Evolutionary conservation across 2,329 filamentous ascomycete genomes (phyloP).

Genomic region (Neofusicoccum kwambonambiense): DNA sequence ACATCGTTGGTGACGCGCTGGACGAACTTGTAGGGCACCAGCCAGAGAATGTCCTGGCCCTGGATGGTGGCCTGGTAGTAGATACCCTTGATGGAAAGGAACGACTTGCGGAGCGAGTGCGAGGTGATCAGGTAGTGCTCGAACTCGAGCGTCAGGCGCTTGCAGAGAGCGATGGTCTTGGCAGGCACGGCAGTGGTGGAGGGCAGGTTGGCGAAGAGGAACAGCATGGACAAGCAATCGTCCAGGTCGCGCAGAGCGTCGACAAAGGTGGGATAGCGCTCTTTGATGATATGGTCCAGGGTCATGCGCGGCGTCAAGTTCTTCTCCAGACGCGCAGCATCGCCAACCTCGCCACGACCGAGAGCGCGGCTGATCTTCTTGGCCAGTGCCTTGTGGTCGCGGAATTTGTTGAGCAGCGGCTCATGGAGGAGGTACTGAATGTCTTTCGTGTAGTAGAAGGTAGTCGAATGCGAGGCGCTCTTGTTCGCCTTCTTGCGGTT

Average conservation of each 20-base stretch:
- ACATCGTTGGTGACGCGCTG: slow-evolving; percentile 91
- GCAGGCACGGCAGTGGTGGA: slow-evolving; percentile 85
- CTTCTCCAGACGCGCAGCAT: slow-evolving; percentile 87
- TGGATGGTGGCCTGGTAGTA: slow-evolving; percentile 98
- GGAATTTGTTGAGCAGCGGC: slow-evolving; percentile 88
- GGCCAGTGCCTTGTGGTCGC: slow-evolving; percentile 92
- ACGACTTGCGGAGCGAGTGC: slow-evolving; percentile 89
- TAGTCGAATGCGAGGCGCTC: slow-evolving; percentile 84
- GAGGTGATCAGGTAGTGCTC: slow-evolving; percentile 96
- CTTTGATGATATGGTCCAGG: slow-evolving; percentile 94
- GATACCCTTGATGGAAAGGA: slow-evolving; percentile 97
- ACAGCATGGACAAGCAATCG: slow-evolving; percentile 94
- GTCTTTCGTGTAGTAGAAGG: slow-evolving; percentile 90
- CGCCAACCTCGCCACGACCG: slow-evolving; percentile 83
- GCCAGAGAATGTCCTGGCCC: slow-evolving; percentile 94
- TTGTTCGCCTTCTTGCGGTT: slow-evolving; percentile 97
- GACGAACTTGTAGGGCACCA: slow-evolving; percentile 97
- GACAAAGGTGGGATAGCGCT: slow-evolving; percentile 95
- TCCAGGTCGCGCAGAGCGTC: slow-evolving; percentile 93
- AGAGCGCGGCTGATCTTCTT: slow-evolving; percentile 96
- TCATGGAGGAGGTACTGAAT: slow-evolving; percentile 98
- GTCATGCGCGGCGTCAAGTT: slow-evolving; percentile 86
- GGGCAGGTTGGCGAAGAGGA: slow-evolving; percentile 94
- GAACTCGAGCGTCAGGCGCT: slow-evolving; percentile 90
- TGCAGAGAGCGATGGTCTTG: slow-evolving; percentile 94